A percentile compares a stretch with the other conserved stretches of the same genome.
phyloP scores from a whole-genome alignment of 129 eudicot genomes.

The Lonicera japonica region DNA sequence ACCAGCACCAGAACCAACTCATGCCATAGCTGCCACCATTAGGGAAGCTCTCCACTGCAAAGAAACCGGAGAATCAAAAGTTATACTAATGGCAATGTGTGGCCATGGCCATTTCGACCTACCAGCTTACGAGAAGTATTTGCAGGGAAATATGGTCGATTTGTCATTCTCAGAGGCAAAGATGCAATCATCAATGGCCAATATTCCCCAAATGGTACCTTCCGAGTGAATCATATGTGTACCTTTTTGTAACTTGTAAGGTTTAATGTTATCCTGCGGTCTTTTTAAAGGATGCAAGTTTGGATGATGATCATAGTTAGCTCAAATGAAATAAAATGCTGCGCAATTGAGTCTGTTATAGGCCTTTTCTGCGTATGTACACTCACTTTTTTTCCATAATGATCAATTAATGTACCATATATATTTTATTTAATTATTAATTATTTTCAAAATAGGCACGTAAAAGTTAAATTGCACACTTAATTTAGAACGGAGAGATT shows the following conservation, averaged over 20 bases:
- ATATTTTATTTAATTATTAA: no score
- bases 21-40: slow-evolving; percentile 94
- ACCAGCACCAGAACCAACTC: slow-evolving; percentile 97
- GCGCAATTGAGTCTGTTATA: no score
- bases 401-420: no score
- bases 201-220: slow-evolving; percentile 32
- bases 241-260: no score
- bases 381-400: no score
- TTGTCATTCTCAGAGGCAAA: slow-evolving; percentile 62
- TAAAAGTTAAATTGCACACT: no score
- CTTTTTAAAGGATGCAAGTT: not conserved
- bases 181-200: slow-evolving; percentile 63
- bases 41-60: slow-evolving; percentile 91
- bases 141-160: slow-evolving; percentile 78
- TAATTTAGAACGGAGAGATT: no score
- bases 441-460: no score
- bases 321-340: no score
- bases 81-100: slow-evolving; percentile 88
- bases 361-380: no score
- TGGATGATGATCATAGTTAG: not conserved
- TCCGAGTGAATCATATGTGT: not conserved
- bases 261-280: no score
- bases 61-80: slow-evolving; percentile 90
- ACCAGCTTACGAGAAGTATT: slow-evolving; percentile 67
- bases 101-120: slow-evolving; percentile 93